A percentile compares a stretch with the other conserved stretches of the same genome.
Conservation (phyloP, 257 asterid species). For the Solanum sparsipilum region DNA sequence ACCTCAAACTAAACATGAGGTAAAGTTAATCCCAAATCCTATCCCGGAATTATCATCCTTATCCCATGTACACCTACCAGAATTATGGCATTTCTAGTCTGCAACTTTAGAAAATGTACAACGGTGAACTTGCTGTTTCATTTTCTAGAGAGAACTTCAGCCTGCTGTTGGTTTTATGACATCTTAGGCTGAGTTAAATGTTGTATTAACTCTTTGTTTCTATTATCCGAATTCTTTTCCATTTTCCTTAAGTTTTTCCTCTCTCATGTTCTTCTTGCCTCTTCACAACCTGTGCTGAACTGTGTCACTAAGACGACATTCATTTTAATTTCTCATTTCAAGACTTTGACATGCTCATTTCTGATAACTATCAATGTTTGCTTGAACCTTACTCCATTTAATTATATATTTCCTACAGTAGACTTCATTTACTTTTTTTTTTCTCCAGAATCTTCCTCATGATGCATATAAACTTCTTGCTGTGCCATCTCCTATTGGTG, state of each 20-base stretch:
- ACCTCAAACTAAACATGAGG: background rate
- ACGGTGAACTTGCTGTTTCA: background rate
- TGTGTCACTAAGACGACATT: background rate
- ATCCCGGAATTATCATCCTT: background rate
- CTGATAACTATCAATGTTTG: background rate
- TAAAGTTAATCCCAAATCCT: background rate
- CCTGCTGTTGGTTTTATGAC: background rate
- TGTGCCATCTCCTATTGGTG: slow-evolving; percentile 97
- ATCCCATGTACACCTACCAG: background rate
- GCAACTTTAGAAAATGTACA: background rate
- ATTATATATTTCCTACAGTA: background rate
- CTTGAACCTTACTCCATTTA: background rate
- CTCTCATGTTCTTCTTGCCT: background rate
- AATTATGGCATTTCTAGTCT: background rate
- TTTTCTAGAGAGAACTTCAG: background rate
- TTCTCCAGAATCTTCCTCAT: slow-evolving; percentile 79
- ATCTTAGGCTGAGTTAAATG: background rate
- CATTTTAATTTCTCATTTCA: background rate
- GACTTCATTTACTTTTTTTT: slow-evolving; percentile 6
- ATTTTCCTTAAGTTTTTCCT: background rate
- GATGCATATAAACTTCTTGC: slow-evolving; percentile 99
- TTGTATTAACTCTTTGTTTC: background rate
- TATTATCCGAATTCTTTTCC: background rate
- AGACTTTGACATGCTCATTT: background rate
- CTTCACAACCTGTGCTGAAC: background rate